Evolutionary conservation across 169 alveolate genomes (phyloP).

Genomic region (Cryptosporidium canis): DNA sequence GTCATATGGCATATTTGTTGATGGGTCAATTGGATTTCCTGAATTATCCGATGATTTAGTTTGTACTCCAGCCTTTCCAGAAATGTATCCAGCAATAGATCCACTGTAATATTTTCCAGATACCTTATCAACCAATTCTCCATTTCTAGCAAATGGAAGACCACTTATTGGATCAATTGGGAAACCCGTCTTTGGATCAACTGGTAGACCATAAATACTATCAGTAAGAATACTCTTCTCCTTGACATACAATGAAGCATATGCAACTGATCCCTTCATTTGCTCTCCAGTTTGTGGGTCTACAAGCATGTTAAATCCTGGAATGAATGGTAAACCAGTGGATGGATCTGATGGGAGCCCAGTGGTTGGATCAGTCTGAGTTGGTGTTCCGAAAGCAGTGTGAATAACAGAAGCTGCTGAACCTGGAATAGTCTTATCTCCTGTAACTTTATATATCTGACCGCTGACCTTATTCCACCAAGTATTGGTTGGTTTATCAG

Average conservation of each 20-base stretch:
- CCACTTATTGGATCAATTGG: slow-evolving; percentile 67
- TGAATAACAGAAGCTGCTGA: slow-evolving; percentile 45
- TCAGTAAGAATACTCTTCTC: slow-evolving; percentile 48
- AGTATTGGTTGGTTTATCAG: slow-evolving; percentile 51
- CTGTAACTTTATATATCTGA: slow-evolving; percentile 1
- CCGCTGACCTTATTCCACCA: slow-evolving; percentile 64
- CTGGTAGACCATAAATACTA: slow-evolving; percentile 43
- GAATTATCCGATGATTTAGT: not conserved
- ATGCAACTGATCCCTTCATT: slow-evolving; percentile 39
- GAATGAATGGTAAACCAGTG: slow-evolving; percentile 68
- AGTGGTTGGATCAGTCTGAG: slow-evolving; percentile 64
- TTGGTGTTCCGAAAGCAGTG: slow-evolving; percentile 66
- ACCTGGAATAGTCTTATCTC: slow-evolving; percentile 52
- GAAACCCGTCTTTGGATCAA: slow-evolving; percentile 54
- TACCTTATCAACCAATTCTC: slow-evolving; percentile 12
- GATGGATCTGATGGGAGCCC: slow-evolving; percentile 71
- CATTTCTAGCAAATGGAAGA: slow-evolving; percentile 49
- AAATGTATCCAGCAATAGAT: slow-evolving; percentile 35
- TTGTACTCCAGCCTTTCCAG: slow-evolving; percentile 66
- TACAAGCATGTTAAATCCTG: slow-evolving; percentile 43
- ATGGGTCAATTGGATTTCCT: slow-evolving; percentile 54
- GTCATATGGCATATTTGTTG: slow-evolving; percentile 71
- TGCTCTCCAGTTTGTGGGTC: slow-evolving; percentile 60
- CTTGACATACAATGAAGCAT: slow-evolving; percentile 18
- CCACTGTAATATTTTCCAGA: slow-evolving; percentile 56